A percentile compares a stretch with the other conserved stretches of the same genome.
Evolutionary conservation across 805 yeast species (phyloP).

Genomic region (Metschnikowia hibisci): DNA sequence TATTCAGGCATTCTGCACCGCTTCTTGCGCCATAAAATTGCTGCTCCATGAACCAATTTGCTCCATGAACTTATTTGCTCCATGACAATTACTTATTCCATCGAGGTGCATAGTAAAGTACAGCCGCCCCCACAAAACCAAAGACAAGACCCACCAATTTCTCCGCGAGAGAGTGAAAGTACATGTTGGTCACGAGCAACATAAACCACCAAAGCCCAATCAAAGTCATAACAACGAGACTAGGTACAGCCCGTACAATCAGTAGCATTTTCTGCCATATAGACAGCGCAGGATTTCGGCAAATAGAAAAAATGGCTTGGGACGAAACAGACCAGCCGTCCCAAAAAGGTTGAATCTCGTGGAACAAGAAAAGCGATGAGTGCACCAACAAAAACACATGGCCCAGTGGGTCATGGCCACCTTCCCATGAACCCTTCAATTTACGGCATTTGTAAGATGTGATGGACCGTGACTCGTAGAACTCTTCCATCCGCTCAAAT

Average conservation of each 20-base stretch:
- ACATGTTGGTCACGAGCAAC: constrained; percentile 76
- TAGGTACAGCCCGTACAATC: constrained; percentile 16
- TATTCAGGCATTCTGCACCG: too few relatives aligned
- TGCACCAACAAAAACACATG: constrained; percentile 79
- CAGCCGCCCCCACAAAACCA: constrained; percentile 50
- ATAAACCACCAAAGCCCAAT: constrained; percentile 74
- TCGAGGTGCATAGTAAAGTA: constrained; percentile 43
- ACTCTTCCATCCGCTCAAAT: constrained; percentile 7
- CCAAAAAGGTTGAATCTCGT: constrained; percentile 51
- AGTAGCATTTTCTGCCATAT: not conserved
- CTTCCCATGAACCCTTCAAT: constrained; percentile 61
- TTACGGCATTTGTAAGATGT: constrained; percentile 34
- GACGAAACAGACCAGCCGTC: constrained; percentile 19
- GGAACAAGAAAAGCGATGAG: constrained; percentile 59
- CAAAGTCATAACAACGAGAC: constrained; percentile 23
- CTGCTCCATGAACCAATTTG: too few relatives aligned
- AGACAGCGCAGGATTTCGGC: not conserved
- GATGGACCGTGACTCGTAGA: constrained; percentile 20
- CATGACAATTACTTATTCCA: constrained; percentile 7
- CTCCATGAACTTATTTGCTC: too few relatives aligned
- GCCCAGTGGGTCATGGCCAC: constrained; percentile 97
- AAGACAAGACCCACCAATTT: constrained; percentile 66
- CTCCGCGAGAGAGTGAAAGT: constrained; percentile 79
- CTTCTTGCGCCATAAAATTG: too few relatives aligned
- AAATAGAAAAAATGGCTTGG: not conserved